Conservation (phyloP, 139 green algal species). For the Dunaliella sp. region DNA sequence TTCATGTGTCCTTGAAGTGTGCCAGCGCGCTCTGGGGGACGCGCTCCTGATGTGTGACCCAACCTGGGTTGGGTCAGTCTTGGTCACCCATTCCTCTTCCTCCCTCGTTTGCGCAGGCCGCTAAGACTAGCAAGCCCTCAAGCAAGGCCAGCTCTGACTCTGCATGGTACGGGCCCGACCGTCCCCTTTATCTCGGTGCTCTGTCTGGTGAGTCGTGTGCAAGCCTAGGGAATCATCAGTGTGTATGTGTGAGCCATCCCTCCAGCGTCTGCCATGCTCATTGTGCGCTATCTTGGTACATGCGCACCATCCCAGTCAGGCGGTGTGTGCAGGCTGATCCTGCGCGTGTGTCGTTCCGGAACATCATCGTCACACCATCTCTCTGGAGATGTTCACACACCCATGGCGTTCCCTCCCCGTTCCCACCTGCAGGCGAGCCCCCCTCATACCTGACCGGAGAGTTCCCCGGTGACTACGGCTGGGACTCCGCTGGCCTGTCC, state of each 20-base stretch:
- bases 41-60: too few species aligned
- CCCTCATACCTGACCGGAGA: conserved; percentile 80
- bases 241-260: background rate
- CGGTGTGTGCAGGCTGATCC: background rate
- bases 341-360: too few species aligned
- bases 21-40: too few species aligned
- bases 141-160: background rate
- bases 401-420: background rate
- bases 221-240: conserved; percentile 9
- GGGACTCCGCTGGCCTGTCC: conserved; percentile 26
- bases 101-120: too few species aligned
- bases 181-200: conserved; percentile 78
- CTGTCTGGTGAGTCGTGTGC: conserved; percentile 47
- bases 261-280: background rate
- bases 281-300: background rate
- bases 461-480: conserved; percentile 91
- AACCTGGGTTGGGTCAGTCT: too few species aligned
- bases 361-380: too few species aligned
- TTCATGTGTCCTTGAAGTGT: too few species aligned
- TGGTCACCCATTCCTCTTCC: too few species aligned
- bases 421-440: conserved; percentile 6
- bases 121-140: too few species aligned
- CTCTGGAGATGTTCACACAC: background rate
- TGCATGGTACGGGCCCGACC: conserved; percentile 34
- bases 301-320: background rate